A percentile compares a stretch with the other conserved stretches of the same genome.
Conservation (phyloP, 495 filamentous ascomycete genomes). For the Xylaria intraflava region DNA sequence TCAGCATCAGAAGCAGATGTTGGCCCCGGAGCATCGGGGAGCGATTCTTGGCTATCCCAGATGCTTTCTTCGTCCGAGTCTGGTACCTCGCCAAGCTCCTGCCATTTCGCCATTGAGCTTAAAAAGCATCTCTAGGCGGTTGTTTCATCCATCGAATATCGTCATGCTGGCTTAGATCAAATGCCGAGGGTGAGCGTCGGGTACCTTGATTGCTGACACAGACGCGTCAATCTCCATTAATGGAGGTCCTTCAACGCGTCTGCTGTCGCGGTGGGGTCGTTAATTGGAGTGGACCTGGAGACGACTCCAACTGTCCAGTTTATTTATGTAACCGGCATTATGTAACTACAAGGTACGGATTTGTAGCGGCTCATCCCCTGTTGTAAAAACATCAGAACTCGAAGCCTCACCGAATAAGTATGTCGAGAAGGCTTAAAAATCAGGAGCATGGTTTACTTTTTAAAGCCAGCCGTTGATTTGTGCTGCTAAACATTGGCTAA, state of each 20-base stretch:
- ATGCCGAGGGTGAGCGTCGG: background rate
- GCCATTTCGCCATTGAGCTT: conserved; percentile 47
- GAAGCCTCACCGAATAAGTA: too few relatives aligned
- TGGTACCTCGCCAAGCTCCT: conserved; percentile 51
- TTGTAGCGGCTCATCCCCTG: too few relatives aligned
- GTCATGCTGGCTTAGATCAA: background rate
- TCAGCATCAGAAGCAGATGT: background rate
- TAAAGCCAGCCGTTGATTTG: too few relatives aligned
- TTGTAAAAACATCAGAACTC: too few relatives aligned
- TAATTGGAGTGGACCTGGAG: too few relatives aligned
- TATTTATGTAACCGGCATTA: too few relatives aligned
- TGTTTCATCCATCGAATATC: background rate
- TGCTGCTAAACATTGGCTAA: too few relatives aligned
- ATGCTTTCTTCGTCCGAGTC: conserved; percentile 51
- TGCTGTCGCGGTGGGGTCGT: background rate
- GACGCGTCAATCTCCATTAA: conserved; percentile 7
- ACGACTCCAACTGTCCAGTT: too few relatives aligned
- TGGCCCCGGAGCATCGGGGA: conserved; percentile 10
- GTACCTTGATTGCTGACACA: background rate
- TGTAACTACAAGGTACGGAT: too few relatives aligned
- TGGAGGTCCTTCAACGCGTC: conserved; percentile 7
- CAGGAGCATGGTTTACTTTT: too few relatives aligned
- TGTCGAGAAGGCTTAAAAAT: too few relatives aligned
- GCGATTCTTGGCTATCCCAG: conserved; percentile 36
- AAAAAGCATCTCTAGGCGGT: conserved; percentile 18